Conservation (phyloP, 257 asterid species). For the Ocimum tenuiflorum region DNA sequence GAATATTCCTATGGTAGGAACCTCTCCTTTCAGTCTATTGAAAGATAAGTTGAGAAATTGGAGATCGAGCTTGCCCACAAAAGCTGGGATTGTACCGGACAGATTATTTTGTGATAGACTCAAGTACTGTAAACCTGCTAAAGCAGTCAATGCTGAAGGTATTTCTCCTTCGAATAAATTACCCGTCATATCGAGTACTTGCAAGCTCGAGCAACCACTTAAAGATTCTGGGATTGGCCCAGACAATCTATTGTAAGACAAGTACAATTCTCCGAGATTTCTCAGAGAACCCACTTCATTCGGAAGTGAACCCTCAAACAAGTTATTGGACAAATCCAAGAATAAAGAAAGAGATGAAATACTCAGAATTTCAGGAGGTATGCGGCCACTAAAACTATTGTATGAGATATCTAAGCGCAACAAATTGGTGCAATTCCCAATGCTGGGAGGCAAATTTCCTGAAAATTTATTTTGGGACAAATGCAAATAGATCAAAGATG, state of each 20-base stretch:
- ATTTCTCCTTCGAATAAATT: conserved; percentile 20
- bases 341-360: not conserved
- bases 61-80: not conserved
- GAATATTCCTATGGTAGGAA: not conserved
- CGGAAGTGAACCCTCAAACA: not conserved
- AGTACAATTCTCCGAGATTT: not conserved
- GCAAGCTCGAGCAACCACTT: conserved; percentile 4
- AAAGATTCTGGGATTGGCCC: conserved; percentile 15
- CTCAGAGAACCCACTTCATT: too few relatives aligned
- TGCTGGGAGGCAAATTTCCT: conserved; percentile 13
- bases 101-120: too few relatives aligned
- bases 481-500: not conserved
- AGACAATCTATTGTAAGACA: not conserved
- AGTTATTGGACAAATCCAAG: not conserved
- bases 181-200: not conserved
- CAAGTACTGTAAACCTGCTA: too few relatives aligned
- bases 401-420: not conserved
- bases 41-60: conserved; percentile 21
- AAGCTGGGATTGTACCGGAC: conserved; percentile 23
- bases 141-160: conserved; percentile 8
- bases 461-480: not conserved
- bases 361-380: not conserved
- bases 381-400: not conserved
- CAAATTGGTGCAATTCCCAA: conserved; percentile 11
- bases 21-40: conserved; percentile 18